phyloP scores from a whole-genome alignment of 1,284 basidiomycete genomes.

The Sporisorium exsertum region DNA sequence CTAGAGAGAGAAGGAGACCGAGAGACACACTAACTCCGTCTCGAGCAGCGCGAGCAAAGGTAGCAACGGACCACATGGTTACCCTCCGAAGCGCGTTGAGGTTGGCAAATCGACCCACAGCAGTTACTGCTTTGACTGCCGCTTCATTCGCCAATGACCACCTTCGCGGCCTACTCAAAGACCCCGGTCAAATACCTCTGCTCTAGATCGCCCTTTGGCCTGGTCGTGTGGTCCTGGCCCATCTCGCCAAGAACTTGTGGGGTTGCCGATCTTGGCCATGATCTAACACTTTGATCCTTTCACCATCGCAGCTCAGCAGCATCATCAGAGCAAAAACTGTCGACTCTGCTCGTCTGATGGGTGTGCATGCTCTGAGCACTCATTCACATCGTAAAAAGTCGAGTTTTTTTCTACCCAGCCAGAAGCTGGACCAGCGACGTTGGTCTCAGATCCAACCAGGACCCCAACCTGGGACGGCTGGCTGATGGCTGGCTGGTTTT shows the following conservation, averaged over 20 bases:
- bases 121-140: not conserved
- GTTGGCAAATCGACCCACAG: not conserved
- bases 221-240: slow-evolving; percentile 2
- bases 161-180: not conserved
- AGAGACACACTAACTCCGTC: not conserved
- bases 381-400: too few relatives aligned
- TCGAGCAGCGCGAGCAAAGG: not conserved
- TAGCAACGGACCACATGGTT: not conserved
- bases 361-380: too few relatives aligned
- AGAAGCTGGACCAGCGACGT: too few relatives aligned
- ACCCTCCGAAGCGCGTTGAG: not conserved
- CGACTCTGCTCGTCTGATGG: too few relatives aligned
- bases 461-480: too few relatives aligned
- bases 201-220: not conserved
- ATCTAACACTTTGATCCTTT: not conserved
- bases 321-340: not conserved
- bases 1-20: not conserved
- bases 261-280: not conserved
- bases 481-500: too few relatives aligned
- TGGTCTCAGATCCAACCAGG: too few relatives aligned
- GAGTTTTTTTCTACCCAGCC: too few relatives aligned
- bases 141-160: not conserved
- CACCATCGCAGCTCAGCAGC: not conserved
- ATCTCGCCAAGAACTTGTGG: not conserved
- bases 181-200: not conserved